Evolutionary conservation across 139 green algal genomes (phyloP).

Genomic region (Chlorokybus atmophyticus): DNA sequence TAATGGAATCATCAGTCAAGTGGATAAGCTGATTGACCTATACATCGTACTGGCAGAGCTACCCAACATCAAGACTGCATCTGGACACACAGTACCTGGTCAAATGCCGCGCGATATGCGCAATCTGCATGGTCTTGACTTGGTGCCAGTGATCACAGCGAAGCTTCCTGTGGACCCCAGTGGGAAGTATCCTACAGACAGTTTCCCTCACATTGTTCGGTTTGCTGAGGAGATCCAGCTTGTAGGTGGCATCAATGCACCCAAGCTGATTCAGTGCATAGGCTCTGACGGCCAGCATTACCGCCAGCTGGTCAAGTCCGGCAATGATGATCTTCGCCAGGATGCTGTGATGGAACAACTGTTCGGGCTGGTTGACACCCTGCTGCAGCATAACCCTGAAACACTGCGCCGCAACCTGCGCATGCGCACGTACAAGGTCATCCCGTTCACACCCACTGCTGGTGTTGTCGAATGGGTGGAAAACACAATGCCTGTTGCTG

Average conservation of each 20-base stretch:
- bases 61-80: no score
- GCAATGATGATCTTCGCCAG: slow-evolving; percentile 73
- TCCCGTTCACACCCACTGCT: slow-evolving; percentile 71
- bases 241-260: slow-evolving; percentile 40
- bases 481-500: slow-evolving; percentile 51
- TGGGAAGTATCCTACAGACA: slow-evolving; percentile 8
- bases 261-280: slow-evolving; percentile 57
- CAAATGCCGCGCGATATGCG: slow-evolving; percentile 8
- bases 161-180: slow-evolving; percentile 16
- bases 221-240: slow-evolving; percentile 9
- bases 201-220: slow-evolving; percentile 8
- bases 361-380: slow-evolving; percentile 71
- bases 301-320: slow-evolving; percentile 56
- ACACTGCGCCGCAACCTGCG: slow-evolving; percentile 42
- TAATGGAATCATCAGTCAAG: no score
- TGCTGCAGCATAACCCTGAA: slow-evolving; percentile 44
- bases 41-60: no score
- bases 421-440: slow-evolving; percentile 67
- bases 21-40: no score
- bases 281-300: slow-evolving; percentile 35
- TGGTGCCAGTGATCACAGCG: slow-evolving; percentile 26
- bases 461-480: slow-evolving; percentile 93
- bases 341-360: slow-evolving; percentile 97
- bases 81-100: no score
- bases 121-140: no score